These are phyloP conservation scores for Cenchrus fungigraminus DNA, from an alignment of 176 grass and related monocot species.

Conservation along the genomic window DNA sequence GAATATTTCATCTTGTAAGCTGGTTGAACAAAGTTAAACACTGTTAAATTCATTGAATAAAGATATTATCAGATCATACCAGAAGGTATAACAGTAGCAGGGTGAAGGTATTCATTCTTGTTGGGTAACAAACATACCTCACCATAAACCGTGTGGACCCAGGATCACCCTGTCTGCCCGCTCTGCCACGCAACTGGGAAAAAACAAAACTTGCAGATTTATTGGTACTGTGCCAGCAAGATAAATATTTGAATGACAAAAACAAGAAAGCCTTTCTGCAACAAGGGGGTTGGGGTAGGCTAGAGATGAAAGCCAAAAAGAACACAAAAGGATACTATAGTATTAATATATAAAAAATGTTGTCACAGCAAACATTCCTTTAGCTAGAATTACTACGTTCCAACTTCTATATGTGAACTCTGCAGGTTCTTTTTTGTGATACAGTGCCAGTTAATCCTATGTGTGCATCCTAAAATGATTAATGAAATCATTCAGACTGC, in stretches of 20 bases:
- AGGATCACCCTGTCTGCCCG: constrained; percentile 97
- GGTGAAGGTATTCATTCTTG: constrained; percentile 11
- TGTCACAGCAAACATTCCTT: not conserved
- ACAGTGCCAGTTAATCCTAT: constrained; percentile 29
- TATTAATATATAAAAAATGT: not conserved
- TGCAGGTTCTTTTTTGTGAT: constrained; percentile 18
- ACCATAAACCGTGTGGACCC: constrained; percentile 99
- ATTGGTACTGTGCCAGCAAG: constrained; percentile 2
- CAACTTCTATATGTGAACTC: constrained; percentile 3
- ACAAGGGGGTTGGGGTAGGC: not conserved
- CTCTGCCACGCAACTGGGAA: constrained; percentile 84
- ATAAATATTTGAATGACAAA: not conserved
- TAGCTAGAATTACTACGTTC: constrained; percentile 8
- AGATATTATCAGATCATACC: constrained; percentile 1
- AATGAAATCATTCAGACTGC: constrained; percentile 8
- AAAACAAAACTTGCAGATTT: constrained; percentile 25
- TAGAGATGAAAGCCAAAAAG: not conserved
- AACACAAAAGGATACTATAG: not conserved
- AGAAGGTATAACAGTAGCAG: constrained; percentile 15
- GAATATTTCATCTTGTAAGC: constrained; percentile 99
- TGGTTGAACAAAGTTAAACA: constrained; percentile 44
- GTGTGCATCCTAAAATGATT: not conserved
- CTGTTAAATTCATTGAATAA: not conserved
- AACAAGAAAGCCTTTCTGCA: not conserved
- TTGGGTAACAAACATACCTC: constrained; percentile 59